These are phyloP conservation scores for Trichomonas tenax DNA, from an alignment of 208 protist genomes.

Conservation along the genomic window DNA sequence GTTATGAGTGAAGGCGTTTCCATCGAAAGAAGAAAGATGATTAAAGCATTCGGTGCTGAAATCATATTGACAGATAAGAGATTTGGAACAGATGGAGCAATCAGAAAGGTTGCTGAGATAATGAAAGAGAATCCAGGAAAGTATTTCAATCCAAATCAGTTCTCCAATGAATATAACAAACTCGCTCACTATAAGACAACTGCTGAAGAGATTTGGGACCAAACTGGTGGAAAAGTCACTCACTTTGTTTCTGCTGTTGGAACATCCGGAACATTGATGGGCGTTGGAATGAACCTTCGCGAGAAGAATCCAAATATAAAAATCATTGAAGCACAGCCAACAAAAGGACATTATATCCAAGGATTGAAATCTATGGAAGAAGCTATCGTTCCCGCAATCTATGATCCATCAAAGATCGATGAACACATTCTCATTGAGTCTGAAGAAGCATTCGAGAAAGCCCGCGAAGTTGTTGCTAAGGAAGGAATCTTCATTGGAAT, in stretches of 20 bases:
- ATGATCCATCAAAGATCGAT: neutral
- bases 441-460: neutral
- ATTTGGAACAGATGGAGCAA: conserved; percentile 71
- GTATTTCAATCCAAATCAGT: conserved; percentile 47
- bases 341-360: neutral
- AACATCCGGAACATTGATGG: conserved; percentile 20
- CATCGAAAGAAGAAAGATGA: conserved; percentile 69
- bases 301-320: conserved; percentile 7
- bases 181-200: conserved; percentile 65
- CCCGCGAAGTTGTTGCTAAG: neutral
- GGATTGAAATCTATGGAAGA: neutral
- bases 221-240: neutral
- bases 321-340: conserved; percentile 4
- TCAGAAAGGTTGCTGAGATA: conserved; percentile 35
- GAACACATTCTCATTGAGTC: neutral
- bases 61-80: conserved; percentile 81
- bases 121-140: neutral
- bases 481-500: neutral
- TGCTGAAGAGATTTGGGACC: conserved; percentile 55
- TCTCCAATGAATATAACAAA: conserved; percentile 61
- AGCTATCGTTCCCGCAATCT: neutral
- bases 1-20: conserved; percentile 90
- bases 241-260: neutral
- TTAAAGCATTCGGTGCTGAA: conserved; percentile 68
- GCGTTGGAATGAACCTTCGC: neutral